Evolutionary conservation across 257 asterid species (phyloP).

Genomic region (Marsdenia floribunda): DNA sequence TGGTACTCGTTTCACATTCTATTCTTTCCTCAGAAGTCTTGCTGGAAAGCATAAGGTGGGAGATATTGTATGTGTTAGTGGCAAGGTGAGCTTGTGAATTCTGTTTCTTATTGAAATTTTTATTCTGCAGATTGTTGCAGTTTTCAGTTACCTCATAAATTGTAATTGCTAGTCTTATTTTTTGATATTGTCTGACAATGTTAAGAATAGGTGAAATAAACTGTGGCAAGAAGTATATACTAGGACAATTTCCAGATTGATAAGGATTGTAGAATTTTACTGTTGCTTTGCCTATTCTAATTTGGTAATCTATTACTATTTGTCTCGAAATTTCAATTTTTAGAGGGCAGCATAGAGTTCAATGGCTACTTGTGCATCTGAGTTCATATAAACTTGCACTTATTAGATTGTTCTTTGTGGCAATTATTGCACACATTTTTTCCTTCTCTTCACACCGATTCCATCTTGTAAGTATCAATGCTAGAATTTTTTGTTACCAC

Average conservation of each 20-base stretch:
- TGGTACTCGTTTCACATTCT: conserved; percentile 79
- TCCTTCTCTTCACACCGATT: background rate
- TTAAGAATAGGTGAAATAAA: background rate
- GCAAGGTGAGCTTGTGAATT: conserved; percentile 60
- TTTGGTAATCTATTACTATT: background rate
- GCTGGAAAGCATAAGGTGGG: conserved; percentile 80
- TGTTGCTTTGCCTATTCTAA: background rate
- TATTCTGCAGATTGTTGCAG: conserved; percentile 5
- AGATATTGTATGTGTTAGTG: conserved; percentile 86
- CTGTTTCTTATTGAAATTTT: conserved; percentile 5
- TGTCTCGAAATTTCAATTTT: background rate
- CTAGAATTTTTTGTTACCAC: background rate
- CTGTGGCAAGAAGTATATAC: background rate
- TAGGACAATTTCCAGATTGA: background rate
- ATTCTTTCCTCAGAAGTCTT: conserved; percentile 73
- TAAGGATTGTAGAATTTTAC: background rate
- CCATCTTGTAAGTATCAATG: background rate
- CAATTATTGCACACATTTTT: background rate
- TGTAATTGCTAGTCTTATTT: background rate
- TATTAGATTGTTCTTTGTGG: background rate
- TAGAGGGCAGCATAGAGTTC: background rate
- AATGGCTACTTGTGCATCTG: background rate
- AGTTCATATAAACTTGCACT: background rate
- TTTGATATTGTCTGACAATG: background rate
- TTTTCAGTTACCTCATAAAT: background rate